Percentiles rank a stretch among this genome's conserved stretches.
phyloP scores from a whole-genome alignment of 2,329 filamentous ascomycete genomes.

The Phialemonium atrogriseum region DNA sequence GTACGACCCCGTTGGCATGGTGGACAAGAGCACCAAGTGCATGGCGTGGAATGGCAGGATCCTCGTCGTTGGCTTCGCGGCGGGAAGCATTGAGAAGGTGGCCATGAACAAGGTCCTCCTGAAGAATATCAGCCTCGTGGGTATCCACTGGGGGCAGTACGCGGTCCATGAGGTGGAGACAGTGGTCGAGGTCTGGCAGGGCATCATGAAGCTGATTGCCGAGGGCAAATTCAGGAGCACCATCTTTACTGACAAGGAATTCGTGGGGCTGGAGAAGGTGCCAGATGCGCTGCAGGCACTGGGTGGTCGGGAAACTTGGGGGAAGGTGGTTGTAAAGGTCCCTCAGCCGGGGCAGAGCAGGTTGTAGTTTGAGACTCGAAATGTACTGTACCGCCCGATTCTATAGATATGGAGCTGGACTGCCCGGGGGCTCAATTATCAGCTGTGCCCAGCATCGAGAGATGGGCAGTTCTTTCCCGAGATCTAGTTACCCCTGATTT shows the following conservation, averaged over 20 bases:
- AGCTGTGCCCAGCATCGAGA: too few relatives aligned
- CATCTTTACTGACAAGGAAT: slow-evolving; percentile 73
- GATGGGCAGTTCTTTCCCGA: too few relatives aligned
- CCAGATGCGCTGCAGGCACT: slow-evolving; percentile 69
- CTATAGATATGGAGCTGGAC: too few relatives aligned
- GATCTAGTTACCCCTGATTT: too few relatives aligned
- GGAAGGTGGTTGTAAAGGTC: slow-evolving; percentile 88
- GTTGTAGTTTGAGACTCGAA: too few relatives aligned
- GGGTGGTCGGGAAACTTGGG: slow-evolving; percentile 80
- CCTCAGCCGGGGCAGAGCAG: too few relatives aligned
- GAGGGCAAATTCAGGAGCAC: slow-evolving; percentile 75
- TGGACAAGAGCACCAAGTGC: slow-evolving; percentile 83
- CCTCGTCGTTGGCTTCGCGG: slow-evolving; percentile 83
- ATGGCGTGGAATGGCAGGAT: slow-evolving; percentile 88
- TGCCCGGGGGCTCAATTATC: too few relatives aligned
- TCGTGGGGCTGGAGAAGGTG: slow-evolving; percentile 73
- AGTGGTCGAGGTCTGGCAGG: slow-evolving; percentile 69
- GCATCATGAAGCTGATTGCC: slow-evolving; percentile 68
- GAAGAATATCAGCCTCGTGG: slow-evolving; percentile 88
- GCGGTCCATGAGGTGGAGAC: slow-evolving; percentile 61
- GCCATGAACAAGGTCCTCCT: slow-evolving; percentile 86
- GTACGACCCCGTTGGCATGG: slow-evolving; percentile 87
- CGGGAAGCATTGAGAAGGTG: slow-evolving; percentile 80
- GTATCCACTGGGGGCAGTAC: slow-evolving; percentile 89
- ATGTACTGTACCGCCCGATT: too few relatives aligned